Evolutionary conservation across 2,329 filamentous ascomycete genomes (phyloP).

Genomic region (Tricladium varicosporioides): DNA sequence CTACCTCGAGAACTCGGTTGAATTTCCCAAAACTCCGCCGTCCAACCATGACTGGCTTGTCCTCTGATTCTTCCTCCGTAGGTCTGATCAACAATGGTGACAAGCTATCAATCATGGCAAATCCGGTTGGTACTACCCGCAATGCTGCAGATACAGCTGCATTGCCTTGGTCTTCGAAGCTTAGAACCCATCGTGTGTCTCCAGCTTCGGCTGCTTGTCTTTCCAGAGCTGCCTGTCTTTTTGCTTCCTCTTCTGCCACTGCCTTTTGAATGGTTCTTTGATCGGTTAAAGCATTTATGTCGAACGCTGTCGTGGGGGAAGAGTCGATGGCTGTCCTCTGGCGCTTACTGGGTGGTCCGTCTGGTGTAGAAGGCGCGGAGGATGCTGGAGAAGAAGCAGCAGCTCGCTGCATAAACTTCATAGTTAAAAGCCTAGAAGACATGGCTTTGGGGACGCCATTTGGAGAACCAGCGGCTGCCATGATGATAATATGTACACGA

Average conservation of each 20-base stretch:
- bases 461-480: slow-evolving; percentile 27
- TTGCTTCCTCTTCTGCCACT: slow-evolving; percentile 64
- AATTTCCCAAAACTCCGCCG: slow-evolving; percentile 51
- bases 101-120: slow-evolving; percentile 46
- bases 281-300: slow-evolving; percentile 49
- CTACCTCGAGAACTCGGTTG: slow-evolving; percentile 38
- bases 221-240: slow-evolving; percentile 59
- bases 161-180: slow-evolving; percentile 43
- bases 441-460: slow-evolving; percentile 60
- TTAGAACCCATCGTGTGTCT: slow-evolving; percentile 75
- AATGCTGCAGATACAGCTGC: slow-evolving; percentile 36
- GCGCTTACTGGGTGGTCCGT: slow-evolving; percentile 60
- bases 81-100: slow-evolving; percentile 13
- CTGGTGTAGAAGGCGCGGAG: slow-evolving; percentile 44
- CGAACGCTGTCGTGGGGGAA: slow-evolving; percentile 36
- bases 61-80: slow-evolving; percentile 31
- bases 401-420: slow-evolving; percentile 97
- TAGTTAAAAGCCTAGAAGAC: slow-evolving; percentile 85
- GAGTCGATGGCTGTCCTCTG: slow-evolving; percentile 47
- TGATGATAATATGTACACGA: slow-evolving; percentile 14
- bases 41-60: slow-evolving; percentile 36
- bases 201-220: slow-evolving; percentile 60
- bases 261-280: slow-evolving; percentile 61
- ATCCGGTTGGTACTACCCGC: slow-evolving; percentile 62
- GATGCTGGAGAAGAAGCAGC: slow-evolving; percentile 56